Evolutionary conservation across 495 filamentous ascomycete genomes (phyloP), one percentile per base, ranked within the genome.

Genomic region (Pyrenopolyporus hunteri): DNA sequence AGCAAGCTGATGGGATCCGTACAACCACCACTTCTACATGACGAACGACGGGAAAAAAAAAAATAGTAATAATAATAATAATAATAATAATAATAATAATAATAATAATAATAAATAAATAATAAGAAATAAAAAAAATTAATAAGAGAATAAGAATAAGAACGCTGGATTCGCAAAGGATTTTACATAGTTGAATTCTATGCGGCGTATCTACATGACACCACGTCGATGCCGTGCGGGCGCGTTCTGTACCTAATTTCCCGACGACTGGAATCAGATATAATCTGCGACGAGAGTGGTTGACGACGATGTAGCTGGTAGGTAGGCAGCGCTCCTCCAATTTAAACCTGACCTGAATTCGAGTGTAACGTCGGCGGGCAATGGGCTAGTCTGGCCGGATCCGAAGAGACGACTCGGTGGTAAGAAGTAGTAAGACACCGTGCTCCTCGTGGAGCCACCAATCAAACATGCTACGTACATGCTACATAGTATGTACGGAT

Each of bases 391-490:
- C 40, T 31, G 19, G 31, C 17, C 51, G 37, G 51, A 63, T 58
- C 42, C 37, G 16, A 47, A 52, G 42, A 58, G 28, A 44, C 35
- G 29, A 33, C 16, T 36, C 2, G 19, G 46, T 64, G 7, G 40
- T 13, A 64, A 39, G 23, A n/a, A 59, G 11, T 54, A 39, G 55
- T 51, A 25, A 59, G 47, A 51, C 51, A 43, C 56, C 57, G 26
- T 51, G 29, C 8, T 36, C 25, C 11, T 33, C 37, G 44, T 47
- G 50, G 62, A 40, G 50, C 62, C 44, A 49, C 46, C 56, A 59
- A 64, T 64, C 49, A 64, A 59, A 64, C 54, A 48, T 48, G 11
- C 36, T 10, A 32, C 43, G 57, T 23, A n/a, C 40, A 52, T 46
- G 56, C 25, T n/a, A 43, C 3, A 47, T 11, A n/a, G 17, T 31